phyloP scores from a whole-genome alignment of 768 basidiomycete genomes.

The Antrodiella citrinella region DNA sequence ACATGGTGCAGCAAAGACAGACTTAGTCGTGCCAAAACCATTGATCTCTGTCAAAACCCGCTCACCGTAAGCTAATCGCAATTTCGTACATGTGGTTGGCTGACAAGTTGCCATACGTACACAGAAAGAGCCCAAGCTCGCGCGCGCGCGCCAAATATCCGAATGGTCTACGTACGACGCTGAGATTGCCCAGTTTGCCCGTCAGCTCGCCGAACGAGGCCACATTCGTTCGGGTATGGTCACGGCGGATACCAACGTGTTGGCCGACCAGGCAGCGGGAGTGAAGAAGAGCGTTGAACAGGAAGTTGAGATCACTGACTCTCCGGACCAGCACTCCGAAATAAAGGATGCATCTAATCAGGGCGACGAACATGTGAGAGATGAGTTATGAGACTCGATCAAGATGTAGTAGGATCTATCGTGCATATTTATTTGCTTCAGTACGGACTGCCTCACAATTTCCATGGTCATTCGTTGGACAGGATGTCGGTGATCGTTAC shows the following conservation, averaged over 20 bases:
- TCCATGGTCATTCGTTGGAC: too few species aligned
- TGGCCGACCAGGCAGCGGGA: constrained; percentile 42
- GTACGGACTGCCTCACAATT: too few species aligned
- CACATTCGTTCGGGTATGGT: constrained; percentile 60
- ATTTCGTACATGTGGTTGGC: constrained; percentile 1
- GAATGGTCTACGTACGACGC: constrained; percentile 95
- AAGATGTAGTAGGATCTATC: too few species aligned
- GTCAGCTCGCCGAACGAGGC: constrained; percentile 61
- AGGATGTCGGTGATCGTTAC: too few species aligned
- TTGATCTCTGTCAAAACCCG: constrained; percentile 96
- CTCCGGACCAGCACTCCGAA: not conserved
- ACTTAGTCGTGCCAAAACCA: constrained; percentile 73
- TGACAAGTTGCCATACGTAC: too few species aligned
- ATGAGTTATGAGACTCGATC: not conserved
- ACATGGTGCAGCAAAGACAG: constrained; percentile 97
- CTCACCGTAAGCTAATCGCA: constrained; percentile 56
- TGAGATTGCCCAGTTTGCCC: constrained; percentile 82
- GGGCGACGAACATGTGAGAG: not conserved
- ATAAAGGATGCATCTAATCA: too few species aligned
- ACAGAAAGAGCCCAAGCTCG: constrained; percentile 95
- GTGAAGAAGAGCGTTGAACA: not conserved
- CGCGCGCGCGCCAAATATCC: constrained; percentile 88
- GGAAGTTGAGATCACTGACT: not conserved
- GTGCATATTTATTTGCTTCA: too few species aligned
- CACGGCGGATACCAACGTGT: constrained; percentile 59